Evolutionary conservation across 2,329 filamentous ascomycete genomes (phyloP), one percentile per base, ranked within the genome.

Genomic region (Scleromitrula shiraiana): DNA sequence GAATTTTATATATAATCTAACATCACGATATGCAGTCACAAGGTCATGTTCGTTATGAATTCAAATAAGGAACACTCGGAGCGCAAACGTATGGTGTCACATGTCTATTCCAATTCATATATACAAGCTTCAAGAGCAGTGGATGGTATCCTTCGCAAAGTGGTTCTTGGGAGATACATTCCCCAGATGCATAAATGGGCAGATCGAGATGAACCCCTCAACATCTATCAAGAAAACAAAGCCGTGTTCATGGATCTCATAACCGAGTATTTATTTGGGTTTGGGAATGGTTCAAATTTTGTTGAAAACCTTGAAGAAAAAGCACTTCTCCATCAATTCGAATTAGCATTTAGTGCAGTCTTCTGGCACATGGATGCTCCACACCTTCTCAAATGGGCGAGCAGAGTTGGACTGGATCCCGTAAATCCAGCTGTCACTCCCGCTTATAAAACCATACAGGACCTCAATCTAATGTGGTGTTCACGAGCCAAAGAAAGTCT

Each of bases 31-130:
- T 40, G 2, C 27, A 40, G 19, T 7, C 23, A 45, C 4, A 7
- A 17, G 14, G 15, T 26, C 12, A 26, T 42, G 37, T 48, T 48
- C 17, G 15, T 24, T 10, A 41, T 35, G 36, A 23, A n/a, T 3
- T n/a, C 7, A n/a, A 27, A 17, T 4, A 12, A 20, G 9, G 10
- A 27, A 20, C 44, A 41, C 19, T 33, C 37, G 15, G 20, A 24
- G 7, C 26, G 44, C 12, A 47, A 27, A 17, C 26, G 22, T 5
- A 33, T 41, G 19, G 7, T 47, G 12, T 19, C 20, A 10, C 37
- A 26, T 10, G 26, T 42, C 8, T 48, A 36, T 15, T 48, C 37
- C 17, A 41, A 48, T 33, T 41, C 37, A 7, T 33, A 32, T 5
- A 36, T 48, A 14, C 22, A 24, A 1, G 9, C 17, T 5, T 48